Evolutionary conservation across 768 basidiomycete species (phyloP), one percentile per base, ranked within the genome.

Genomic region (Boletus reticuloceps): DNA sequence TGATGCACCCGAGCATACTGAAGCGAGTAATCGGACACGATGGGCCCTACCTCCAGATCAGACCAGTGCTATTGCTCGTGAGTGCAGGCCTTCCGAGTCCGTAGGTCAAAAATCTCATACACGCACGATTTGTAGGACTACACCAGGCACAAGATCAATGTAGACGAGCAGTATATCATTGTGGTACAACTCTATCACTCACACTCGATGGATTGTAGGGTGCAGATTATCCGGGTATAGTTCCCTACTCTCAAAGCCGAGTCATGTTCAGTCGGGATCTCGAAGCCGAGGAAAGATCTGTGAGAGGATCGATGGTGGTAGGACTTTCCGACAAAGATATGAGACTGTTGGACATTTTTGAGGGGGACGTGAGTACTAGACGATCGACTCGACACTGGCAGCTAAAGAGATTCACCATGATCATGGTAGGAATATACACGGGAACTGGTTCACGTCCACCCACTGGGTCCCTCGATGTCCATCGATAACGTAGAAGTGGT

Each of bases 1-100:
- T 98, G 20, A 85, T 95, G 79, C 91, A 94, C 63, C 93, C 94
- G 7, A 82, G 81, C 47, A 88, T 98, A 64, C 74, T 97, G 38
- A 81, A 77, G 54, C 76, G 85, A 19, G 93, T 97, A 8, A 83
- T 97, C 42, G 77, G 77, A 8, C 85, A 89, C 62, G 75, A 84
- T 43, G 89, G 87, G 9, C 62, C 72, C 9, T 75, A 85, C 58
- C 76, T 96, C 3, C 66, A 81, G 50, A 80, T 90, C 43, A 84
- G 84, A 57, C 85, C 90, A 38, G 94, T 92, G 6, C 66, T 94
- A 8, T 69, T 97, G 9, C 74, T 81, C 64, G 92, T 92, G 58
- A 66, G 84, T 68, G 29, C 10, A 20, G n/a, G 4, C 38, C 38
- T 1, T 29, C 27, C 12, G n/a, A 16, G 12, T 19, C 17, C 38